A percentile compares a stretch with the other conserved stretches of the same genome.
Evolutionary conservation across 1,139 yeast genomes (phyloP).

Genomic region (Saccharomyces hybrid): DNA sequence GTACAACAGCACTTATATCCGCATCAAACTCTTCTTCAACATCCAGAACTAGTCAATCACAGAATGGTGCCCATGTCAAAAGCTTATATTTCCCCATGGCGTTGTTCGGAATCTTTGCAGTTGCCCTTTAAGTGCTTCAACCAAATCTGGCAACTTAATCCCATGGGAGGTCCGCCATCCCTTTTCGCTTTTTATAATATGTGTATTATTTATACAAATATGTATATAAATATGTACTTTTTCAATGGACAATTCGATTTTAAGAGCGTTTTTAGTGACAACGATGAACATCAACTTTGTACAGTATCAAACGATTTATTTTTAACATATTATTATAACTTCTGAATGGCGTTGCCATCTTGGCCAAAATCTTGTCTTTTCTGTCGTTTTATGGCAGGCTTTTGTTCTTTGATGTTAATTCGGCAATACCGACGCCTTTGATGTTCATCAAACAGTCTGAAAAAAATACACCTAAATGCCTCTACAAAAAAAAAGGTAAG

Average conservation of each 20-base stretch:
- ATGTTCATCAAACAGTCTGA: neutral
- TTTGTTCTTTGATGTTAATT: neutral
- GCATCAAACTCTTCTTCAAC: neutral
- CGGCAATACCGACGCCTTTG: neutral
- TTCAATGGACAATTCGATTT: neutral
- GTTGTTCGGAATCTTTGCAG: neutral
- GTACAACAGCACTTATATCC: neutral
- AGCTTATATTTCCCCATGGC: neutral
- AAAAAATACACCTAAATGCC: slow-evolving; percentile 3
- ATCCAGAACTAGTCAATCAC: slow-evolving; percentile 3
- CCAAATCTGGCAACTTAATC: neutral
- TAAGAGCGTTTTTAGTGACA: neutral
- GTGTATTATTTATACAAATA: neutral
- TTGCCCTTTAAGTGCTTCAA: neutral
- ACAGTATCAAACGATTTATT: neutral
- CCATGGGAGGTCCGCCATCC: neutral
- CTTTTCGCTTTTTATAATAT: neutral
- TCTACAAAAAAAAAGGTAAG: neutral
- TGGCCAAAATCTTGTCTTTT: neutral
- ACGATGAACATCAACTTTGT: neutral
- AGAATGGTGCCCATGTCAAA: neutral
- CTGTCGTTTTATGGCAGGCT: neutral
- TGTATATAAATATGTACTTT: neutral
- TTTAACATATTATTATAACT: neutral
- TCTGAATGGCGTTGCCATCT: neutral